Base-by-base conservation (phyloP, 176 grass and related monocot genomes). In the Poa annua region DNA sequence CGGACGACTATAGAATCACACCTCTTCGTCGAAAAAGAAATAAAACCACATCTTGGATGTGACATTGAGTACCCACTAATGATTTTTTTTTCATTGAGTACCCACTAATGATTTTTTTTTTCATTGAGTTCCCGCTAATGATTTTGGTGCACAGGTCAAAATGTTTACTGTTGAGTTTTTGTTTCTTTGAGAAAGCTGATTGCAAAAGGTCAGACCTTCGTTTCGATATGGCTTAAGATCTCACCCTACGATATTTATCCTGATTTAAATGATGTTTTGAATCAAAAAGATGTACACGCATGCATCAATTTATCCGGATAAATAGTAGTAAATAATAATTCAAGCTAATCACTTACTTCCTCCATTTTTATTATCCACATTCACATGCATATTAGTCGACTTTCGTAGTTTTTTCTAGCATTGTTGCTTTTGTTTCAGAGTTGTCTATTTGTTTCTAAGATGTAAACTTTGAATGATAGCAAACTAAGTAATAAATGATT, bases 1-100 rank as follows among this genome's bases (percentile, higher is more conserved):
- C 73, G 64, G 16, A 49, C 74, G n/a, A 78, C 59, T 71, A 78
- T 19, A 69, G 42, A 73, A 34, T 42, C 60, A 35, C 36, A 38
- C n/a, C n/a, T 57, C n/a, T 24, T 57, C 55, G 9, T 22, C 55
- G 9, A 11, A 57, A 57, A 57, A 22, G 8, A 57, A 57, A 76
- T 17, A 53, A 76, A 76, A 42, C 34, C 64, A 41, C 39, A 33
- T 61, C 44, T 71, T 41, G 51, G 7, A 42, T 51, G 62, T 33
- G 26, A 83, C 15, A 44, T 48, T 14, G 22, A 10, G 24, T 48
- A n/a, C n/a, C 22, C 7, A 14, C 15, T 73, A 73, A 32, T 74
- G 71, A 74, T 73, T 17, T 50, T 24, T n/a, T n/a, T n/a, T n/a
- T n/a, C n/a, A n/a, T n/a, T n/a, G n/a, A n/a, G n/a, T n/a, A n/a